Base-by-base conservation (phyloP, 495 filamentous ascomycete species). In the Annulohypoxylon bovei region DNA sequence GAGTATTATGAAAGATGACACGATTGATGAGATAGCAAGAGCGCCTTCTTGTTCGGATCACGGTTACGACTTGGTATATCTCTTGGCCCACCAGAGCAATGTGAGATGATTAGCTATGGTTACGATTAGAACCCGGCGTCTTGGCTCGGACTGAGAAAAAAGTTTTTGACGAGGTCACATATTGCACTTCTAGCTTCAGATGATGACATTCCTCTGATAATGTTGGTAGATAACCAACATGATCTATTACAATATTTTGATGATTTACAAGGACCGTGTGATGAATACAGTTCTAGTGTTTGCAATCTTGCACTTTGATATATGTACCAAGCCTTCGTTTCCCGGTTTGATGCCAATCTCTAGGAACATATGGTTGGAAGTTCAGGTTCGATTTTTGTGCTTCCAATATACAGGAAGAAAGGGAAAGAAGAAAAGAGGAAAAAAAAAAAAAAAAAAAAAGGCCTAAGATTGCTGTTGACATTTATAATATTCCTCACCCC, bases 71-170 rank as follows among this genome's bases (percentile, higher is more conserved):
- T 60, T 61, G 65, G 54, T 50, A 67, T 64, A 60, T 35, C 35
- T 67, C 62, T 56, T 70, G 61, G 57, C 65, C 47, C 14, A 25
- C 46, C 64, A 59, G 16, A 66, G 57, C 50, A 57, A 64, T 59
- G 40, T 66, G 69, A 67, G 52, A 72, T 67, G 69, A 67, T 58
- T 42, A 59, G 62, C 64, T 39, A 63, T 56, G 65, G 72, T 65
- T 67, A 66, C 62, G 70, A 56, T 69, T 73, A 75, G 70, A 73
- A 68, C 65, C 68, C 39, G 75, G 75, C 70, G 70, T 77, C 74
- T 53, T 71, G 70, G 65, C 64, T 61, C 49, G 67, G 67, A 75
- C 61, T 67, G 46, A 65, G 53, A 59, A 70, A 71, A 71, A 62
- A 39, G 69, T 71, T 58, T 73, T 57, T 73, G 68, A 72, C 40